Evolutionary conservation across 108 stramenopile genomes (phyloP).

Genomic region (Nannochloropsis granulata): DNA sequence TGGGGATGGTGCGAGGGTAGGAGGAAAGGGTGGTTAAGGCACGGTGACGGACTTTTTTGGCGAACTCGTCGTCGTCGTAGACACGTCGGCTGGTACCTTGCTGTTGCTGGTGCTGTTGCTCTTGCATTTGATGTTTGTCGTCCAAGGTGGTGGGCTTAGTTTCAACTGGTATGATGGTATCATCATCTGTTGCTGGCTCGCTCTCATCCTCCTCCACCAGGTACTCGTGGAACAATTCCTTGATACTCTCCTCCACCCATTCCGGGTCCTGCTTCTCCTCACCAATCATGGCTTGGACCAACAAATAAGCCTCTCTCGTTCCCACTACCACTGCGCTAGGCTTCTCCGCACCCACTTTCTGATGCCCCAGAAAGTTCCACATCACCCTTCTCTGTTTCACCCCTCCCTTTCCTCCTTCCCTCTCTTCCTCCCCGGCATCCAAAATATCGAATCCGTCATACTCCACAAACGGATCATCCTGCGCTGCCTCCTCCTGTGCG

Average conservation of each 20-base stretch:
- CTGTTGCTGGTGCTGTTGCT: not conserved
- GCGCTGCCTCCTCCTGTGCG: not conserved
- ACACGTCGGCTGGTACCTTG: not conserved
- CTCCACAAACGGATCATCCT: not conserved
- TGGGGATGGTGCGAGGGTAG: not conserved
- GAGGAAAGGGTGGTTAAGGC: not conserved
- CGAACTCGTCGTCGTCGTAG: not conserved
- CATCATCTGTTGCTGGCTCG: not conserved
- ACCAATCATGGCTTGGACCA: not conserved
- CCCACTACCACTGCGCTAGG: not conserved
- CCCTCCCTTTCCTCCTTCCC: not conserved
- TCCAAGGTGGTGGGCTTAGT: not conserved
- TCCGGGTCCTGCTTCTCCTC: not conserved
- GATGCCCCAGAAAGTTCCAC: not conserved
- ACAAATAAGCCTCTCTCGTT: not conserved
- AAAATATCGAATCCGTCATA: not conserved
- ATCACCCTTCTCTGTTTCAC: too few relatives aligned
- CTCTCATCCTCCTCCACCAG: not conserved
- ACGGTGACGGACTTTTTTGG: not conserved
- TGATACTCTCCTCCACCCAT: not conserved
- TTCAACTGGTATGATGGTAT: not conserved
- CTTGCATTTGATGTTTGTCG: not conserved
- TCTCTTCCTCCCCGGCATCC: not conserved
- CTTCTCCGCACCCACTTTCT: not conserved
- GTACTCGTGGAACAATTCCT: not conserved